Evolutionary conservation across 768 basidiomycete species (phyloP).

Genomic region (Boletus eberwhitei): DNA sequence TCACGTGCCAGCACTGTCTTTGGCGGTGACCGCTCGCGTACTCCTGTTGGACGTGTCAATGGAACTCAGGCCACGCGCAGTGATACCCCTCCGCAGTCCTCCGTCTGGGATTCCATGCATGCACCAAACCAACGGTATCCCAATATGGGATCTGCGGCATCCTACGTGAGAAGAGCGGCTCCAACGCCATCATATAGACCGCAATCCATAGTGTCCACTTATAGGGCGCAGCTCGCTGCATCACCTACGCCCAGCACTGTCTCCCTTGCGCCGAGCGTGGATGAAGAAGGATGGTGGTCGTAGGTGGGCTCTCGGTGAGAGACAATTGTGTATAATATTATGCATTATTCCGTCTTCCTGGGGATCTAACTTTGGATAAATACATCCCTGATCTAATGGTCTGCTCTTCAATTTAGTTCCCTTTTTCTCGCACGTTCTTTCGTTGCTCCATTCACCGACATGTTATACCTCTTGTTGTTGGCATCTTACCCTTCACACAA

Average conservation of each 20-base stretch:
- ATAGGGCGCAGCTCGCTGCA: constrained; percentile 38
- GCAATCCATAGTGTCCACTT: constrained; percentile 46
- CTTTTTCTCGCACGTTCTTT: not conserved
- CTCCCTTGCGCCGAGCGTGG: constrained; percentile 67
- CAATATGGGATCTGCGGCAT: constrained; percentile 12
- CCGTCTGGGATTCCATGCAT: constrained; percentile 75
- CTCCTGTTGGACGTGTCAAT: constrained; percentile 44
- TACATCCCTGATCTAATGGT: constrained; percentile 25
- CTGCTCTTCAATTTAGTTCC: not conserved
- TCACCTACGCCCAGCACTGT: constrained; percentile 78
- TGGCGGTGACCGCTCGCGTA: constrained; percentile 46
- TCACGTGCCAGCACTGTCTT: constrained; percentile 70
- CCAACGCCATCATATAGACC: constrained; percentile 33
- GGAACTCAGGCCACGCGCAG: constrained; percentile 32
- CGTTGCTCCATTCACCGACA: not conserved
- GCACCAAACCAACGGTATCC: constrained; percentile 37
- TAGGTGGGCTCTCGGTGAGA: constrained; percentile 24
- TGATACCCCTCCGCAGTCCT: constrained; percentile 49
- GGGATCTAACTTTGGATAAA: constrained; percentile 18
- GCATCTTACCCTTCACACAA: not conserved
- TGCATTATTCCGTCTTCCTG: not conserved
- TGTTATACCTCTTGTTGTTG: constrained; percentile 18
- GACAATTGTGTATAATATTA: constrained; percentile 6
- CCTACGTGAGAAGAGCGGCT: constrained; percentile 14
- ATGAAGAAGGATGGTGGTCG: constrained; percentile 78